phyloP scores from a whole-genome alignment of 1,284 basidiomycete genomes.

The Exobasidium cylindrosporum region DNA sequence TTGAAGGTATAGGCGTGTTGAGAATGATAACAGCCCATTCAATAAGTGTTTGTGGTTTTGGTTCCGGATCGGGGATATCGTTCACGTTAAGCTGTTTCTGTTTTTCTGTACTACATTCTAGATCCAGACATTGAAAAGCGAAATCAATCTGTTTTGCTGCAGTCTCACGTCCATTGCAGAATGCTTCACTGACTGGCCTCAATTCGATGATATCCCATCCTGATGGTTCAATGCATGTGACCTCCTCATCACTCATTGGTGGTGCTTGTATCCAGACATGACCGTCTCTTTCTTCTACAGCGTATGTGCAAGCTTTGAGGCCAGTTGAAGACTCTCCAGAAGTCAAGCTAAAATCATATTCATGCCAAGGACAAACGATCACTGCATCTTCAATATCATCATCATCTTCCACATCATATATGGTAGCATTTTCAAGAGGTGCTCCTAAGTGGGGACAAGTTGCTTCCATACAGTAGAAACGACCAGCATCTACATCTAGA shows the following conservation, averaged over 20 bases:
- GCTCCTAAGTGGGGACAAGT: slow-evolving; percentile 80
- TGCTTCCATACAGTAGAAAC: slow-evolving; percentile 74
- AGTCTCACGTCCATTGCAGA: slow-evolving; percentile 11
- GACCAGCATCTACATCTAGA: neutral
- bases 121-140: slow-evolving; percentile 4
- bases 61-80: slow-evolving; percentile 18
- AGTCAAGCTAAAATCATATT: slow-evolving; percentile 71
- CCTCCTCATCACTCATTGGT: slow-evolving; percentile 9
- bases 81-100: too few species aligned
- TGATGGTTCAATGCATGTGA: too few species aligned
- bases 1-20: slow-evolving; percentile 68
- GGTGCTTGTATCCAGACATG: slow-evolving; percentile 39
- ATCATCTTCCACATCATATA: slow-evolving; percentile 63
- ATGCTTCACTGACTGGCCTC: slow-evolving; percentile 73
- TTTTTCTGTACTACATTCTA: too few species aligned
- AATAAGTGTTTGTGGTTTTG: slow-evolving; percentile 61
- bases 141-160: slow-evolving; percentile 23
- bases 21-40: slow-evolving; percentile 74
- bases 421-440: slow-evolving; percentile 73
- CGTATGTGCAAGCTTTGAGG: slow-evolving; percentile 73
- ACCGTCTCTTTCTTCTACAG: slow-evolving; percentile 62
- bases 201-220: slow-evolving; percentile 72
- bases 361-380: slow-evolving; percentile 69
- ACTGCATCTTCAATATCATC: slow-evolving; percentile 59
- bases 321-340: slow-evolving; percentile 75